Conservation (phyloP, 2,329 filamentous ascomycete species). For the Fusarium compactum region DNA sequence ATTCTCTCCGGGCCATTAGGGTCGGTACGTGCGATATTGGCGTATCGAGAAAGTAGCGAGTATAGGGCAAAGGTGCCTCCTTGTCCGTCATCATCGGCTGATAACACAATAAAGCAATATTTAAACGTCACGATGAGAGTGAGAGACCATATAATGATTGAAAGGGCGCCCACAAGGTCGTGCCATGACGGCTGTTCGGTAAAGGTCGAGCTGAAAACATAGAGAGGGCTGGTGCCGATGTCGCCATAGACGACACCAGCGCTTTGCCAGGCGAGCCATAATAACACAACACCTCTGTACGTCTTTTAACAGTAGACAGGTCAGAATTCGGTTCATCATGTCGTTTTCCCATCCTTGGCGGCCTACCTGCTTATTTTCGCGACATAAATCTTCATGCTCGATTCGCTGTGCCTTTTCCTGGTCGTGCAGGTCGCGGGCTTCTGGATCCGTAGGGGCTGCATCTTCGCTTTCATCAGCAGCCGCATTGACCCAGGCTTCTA, state of each 20-base stretch:
- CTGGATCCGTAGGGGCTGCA: conserved; percentile 41
- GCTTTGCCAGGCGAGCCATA: conserved; percentile 71
- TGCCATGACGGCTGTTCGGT: conserved; percentile 64
- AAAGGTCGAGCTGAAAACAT: conserved; percentile 78
- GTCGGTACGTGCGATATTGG: conserved; percentile 70
- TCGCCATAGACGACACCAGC: conserved; percentile 77
- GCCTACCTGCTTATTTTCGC: conserved; percentile 47
- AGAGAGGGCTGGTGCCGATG: conserved; percentile 75
- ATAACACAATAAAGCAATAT: conserved; percentile 74
- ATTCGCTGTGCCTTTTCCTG: conserved; percentile 49
- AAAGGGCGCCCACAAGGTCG: conserved; percentile 73
- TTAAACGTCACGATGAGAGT: conserved; percentile 77
- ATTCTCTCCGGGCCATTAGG: conserved; percentile 62
- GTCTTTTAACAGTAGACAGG: conserved; percentile 34
- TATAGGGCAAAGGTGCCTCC: conserved; percentile 78
- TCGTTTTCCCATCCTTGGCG: conserved; percentile 1
- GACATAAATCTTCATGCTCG: conserved; percentile 47
- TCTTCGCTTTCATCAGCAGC: conserved; percentile 44
- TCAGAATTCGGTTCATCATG: conserved; percentile 15
- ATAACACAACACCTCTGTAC: conserved; percentile 45
- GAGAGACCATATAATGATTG: conserved; percentile 76
- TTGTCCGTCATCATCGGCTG: conserved; percentile 77
- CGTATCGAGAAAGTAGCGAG: conserved; percentile 70
- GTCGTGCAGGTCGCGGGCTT: conserved; percentile 46
- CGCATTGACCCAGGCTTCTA: conserved; percentile 44